Base-by-base conservation (phyloP, 345 rosid species). In the Brassica juncea region DNA sequence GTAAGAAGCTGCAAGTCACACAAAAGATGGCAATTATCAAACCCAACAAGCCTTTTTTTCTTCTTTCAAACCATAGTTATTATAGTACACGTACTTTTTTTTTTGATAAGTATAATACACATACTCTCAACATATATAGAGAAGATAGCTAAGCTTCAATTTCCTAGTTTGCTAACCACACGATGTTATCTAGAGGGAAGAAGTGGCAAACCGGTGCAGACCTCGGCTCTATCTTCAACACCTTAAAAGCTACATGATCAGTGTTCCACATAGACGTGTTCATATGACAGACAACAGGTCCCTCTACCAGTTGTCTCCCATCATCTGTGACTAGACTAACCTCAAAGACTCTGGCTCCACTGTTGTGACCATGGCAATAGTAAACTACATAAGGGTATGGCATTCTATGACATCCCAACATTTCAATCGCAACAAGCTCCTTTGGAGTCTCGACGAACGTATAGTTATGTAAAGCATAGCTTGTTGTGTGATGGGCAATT, bases 201-300 rank as follows among this genome's bases (percentile, higher is more conserved):
- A 90, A 74, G 60, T 94, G 97, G 64, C 97, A 94, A 32, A 92
- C 97, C 0, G 93, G 92, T 31, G 83, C 77, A 0, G 86, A 81
- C 30, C 97, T 82, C 0, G 92, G 93, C 30, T 86, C 27, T 27
- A 91, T 64, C 25, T 72, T 75, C 8, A 91, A 87, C 62, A 90
- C 82, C 2, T 74, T 86, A 75, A 94, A 94, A 4, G 94, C 86
- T 15, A 69, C 83, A 71, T 90, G 91, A 14, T 87, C 86, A 4
- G 3, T 37, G 64, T 86, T 74, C 98, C 97, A 92, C 60, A 70
- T 82, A 19, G 97, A 87, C 3, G 97, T 92, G 62, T 94, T 89
- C 97, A 89, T 87, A 78, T 92, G 98, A 39, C 97, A 94, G 6
- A 86, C 85, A 2, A 84, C 96, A 0, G 69, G 72, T 30, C 94